Evolutionary conservation across 139 green algal species (phyloP), one percentile per base, ranked within the genome.

Genomic region (Klebsormidium nitens): DNA sequence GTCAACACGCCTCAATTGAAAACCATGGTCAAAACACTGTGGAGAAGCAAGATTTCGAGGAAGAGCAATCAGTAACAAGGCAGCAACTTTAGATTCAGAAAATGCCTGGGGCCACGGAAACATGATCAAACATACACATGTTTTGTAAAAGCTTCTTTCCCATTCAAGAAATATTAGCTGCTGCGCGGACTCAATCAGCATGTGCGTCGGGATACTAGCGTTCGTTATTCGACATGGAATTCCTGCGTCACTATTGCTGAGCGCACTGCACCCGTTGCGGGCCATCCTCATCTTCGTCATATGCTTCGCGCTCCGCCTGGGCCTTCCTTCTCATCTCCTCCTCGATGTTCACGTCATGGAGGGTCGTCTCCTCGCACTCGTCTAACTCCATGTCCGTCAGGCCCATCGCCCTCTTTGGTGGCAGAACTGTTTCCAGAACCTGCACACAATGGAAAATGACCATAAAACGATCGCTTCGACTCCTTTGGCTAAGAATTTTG

Each of bases 161-260:
- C n/a, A n/a, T n/a, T n/a, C n/a, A n/a, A n/a, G n/a, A n/a, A n/a
- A n/a, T n/a, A n/a, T n/a, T n/a, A n/a, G n/a, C n/a, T n/a, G n/a
- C n/a, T n/a, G n/a, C n/a, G n/a, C n/a, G n/a, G n/a, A n/a, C n/a
- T n/a, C n/a, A n/a, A n/a, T n/a, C n/a, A n/a, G n/a, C n/a, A n/a
- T n/a, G n/a, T n/a, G n/a, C n/a, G n/a, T n/a, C n/a, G n/a, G n/a
- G n/a, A n/a, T n/a, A n/a, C n/a, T n/a, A n/a, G n/a, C n/a, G n/a
- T n/a, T n/a, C n/a, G n/a, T n/a, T n/a, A n/a, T n/a, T n/a, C n/a
- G n/a, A n/a, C n/a, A n/a, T n/a, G n/a, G n/a, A n/a, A n/a, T n/a
- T n/a, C n/a, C n/a, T 71, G n/a, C n/a, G n/a, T n/a, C n/a, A n/a
- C 5, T 85, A 98, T 76, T 97, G 92, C 81, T 98, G 93, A 5